phyloP scores from a whole-genome alignment of 2,329 filamentous ascomycete species.

The Didymosphaeria variabile region DNA sequence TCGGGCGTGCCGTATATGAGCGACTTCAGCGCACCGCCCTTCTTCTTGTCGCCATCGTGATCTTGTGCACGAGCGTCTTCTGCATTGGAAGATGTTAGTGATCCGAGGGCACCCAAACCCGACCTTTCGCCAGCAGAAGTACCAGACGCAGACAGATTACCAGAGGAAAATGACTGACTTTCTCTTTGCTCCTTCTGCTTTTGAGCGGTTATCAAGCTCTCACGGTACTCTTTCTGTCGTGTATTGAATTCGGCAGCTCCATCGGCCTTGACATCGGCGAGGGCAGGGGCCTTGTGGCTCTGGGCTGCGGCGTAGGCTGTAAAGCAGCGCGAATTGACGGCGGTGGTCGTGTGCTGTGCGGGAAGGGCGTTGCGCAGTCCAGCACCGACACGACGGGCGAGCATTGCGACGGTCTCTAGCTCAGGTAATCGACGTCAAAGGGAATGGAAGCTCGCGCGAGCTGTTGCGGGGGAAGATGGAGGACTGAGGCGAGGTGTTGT shows the following conservation, averaged over 20 bases:
- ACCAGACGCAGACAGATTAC: constrained; percentile 54
- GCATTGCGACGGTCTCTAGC: constrained; percentile 34
- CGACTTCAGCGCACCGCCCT: constrained; percentile 76
- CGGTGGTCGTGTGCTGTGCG: constrained; percentile 22
- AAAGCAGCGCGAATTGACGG: constrained; percentile 39
- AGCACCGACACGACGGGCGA: constrained; percentile 41
- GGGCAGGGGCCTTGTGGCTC: constrained; percentile 65
- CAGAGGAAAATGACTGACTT: constrained; percentile 70
- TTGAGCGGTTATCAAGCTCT: constrained; percentile 78
- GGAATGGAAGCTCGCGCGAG: constrained; percentile 15
- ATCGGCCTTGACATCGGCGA: constrained; percentile 83
- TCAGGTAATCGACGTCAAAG: constrained; percentile 13
- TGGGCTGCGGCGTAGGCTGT: constrained; percentile 36
- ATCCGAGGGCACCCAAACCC: constrained; percentile 63
- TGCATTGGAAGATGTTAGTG: constrained; percentile 60
- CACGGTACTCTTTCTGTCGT: constrained; percentile 87
- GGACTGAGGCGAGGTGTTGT: background rate
- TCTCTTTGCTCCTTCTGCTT: constrained; percentile 82
- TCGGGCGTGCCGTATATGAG: constrained; percentile 98
- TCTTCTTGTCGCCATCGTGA: constrained; percentile 67
- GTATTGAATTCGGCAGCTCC: constrained; percentile 79
- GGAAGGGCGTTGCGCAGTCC: constrained; percentile 36
- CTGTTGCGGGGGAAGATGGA: constrained; percentile 8
- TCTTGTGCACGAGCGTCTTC: constrained; percentile 67
- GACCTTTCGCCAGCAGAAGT: constrained; percentile 28